phyloP scores from a whole-genome alignment of 257 asterid species.

The Eucommia ulmoides region DNA sequence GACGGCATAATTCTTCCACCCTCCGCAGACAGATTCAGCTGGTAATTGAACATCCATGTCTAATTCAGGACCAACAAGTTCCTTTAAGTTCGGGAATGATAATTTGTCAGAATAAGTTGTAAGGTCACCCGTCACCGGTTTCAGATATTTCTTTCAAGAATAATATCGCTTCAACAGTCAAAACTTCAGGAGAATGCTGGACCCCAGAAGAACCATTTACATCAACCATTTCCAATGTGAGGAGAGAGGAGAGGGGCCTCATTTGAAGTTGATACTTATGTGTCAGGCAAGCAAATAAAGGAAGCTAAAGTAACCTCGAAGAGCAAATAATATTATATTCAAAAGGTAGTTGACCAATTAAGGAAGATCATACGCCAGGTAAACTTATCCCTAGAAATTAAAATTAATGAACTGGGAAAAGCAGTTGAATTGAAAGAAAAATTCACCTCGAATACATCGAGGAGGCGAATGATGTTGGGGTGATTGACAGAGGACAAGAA shows the following conservation, averaged over 20 bases:
- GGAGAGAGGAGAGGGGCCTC: no score
- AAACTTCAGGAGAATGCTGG: neutral
- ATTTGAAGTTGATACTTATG: no score
- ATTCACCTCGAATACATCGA: conserved; percentile 26
- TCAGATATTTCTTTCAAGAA: neutral
- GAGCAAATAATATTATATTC: no score
- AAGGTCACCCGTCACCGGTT: neutral
- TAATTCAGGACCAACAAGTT: neutral
- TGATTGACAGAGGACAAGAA: conserved; percentile 47
- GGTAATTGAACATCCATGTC: no score
- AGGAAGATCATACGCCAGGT: no score
- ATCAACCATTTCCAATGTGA: neutral
- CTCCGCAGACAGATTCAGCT: no score
- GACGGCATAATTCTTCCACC: no score
- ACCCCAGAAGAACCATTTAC: neutral
- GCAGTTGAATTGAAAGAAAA: neutral
- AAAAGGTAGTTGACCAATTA: no score
- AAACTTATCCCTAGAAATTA: neutral
- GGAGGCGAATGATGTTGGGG: conserved; percentile 48
- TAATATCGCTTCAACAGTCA: neutral
- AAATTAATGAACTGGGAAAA: neutral
- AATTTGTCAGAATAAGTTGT: neutral
- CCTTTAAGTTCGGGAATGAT: neutral
- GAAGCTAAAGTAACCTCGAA: no score
- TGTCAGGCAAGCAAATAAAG: no score